phyloP scores from a whole-genome alignment of 371 early-diverging fungal genomes.

The Thermomucor indicae-seudaticae region DNA sequence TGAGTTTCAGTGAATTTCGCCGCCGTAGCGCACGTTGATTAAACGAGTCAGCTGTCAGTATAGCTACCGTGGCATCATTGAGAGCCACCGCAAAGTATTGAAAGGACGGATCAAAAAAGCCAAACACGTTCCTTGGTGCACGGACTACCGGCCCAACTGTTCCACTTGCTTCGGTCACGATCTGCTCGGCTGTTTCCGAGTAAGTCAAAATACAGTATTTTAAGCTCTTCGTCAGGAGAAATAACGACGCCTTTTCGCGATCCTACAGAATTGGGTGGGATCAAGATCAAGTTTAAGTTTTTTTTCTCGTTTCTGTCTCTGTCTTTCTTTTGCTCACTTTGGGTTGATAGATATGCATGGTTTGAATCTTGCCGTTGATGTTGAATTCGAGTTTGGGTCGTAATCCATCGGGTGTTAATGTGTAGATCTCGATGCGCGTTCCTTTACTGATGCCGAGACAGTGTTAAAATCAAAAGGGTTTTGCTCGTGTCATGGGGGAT shows the following conservation, averaged over 20 bases:
- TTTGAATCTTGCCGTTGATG: conserved; percentile 68
- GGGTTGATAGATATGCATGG: conserved; percentile 54
- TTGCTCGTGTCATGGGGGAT: neutral
- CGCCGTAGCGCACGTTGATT: conserved; percentile 1
- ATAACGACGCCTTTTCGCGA: conserved; percentile 52
- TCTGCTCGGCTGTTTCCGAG: conserved; percentile 32
- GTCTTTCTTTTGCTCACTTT: no score
- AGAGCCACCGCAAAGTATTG: conserved; percentile 38
- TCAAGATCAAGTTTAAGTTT: neutral
- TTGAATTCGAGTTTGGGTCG: conserved; percentile 63
- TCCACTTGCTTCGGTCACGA: conserved; percentile 66
- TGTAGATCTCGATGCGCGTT: conserved; percentile 69
- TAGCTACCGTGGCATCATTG: conserved; percentile 27
- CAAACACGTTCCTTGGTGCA: conserved; percentile 29
- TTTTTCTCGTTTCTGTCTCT: neutral
- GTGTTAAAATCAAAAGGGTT: neutral
- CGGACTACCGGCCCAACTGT: conserved; percentile 55
- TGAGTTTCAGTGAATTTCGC: conserved; percentile 15
- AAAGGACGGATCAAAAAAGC: conserved; percentile 51
- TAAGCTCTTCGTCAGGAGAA: conserved; percentile 55
- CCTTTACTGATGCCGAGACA: conserved; percentile 49
- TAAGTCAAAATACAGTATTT: conserved; percentile 62
- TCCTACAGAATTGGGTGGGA: conserved; percentile 12
- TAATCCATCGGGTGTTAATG: conserved; percentile 56
- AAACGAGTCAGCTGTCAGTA: conserved; percentile 16